Evolutionary conservation across 306 rosid genomes (phyloP), one percentile per base, ranked within the genome.

Genomic region (Lotus japonicus): DNA sequence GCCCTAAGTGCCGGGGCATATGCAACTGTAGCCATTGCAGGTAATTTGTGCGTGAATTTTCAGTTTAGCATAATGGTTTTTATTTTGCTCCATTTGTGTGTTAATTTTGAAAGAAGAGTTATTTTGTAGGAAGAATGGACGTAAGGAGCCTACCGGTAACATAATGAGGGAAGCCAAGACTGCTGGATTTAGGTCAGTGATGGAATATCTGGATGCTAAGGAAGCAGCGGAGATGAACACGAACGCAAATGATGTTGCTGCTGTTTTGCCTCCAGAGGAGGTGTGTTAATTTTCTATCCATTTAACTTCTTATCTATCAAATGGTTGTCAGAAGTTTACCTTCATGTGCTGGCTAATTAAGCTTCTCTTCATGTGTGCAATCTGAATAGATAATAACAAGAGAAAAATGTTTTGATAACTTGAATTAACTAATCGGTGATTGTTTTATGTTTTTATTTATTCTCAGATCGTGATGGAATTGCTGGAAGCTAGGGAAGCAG

Each of bases 11-110:
- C 70, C 72, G 82, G 76, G 87, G 81, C 66, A 44, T 68, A 11
- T 94, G 99, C 83, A 90, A 88, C 58, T 90, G 97, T 51, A 94
- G 97, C 64, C 4, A 17, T 11, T 94, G 99, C 90, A 77, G 57
- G 99, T 82, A 75, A 77, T 86, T 43, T 35, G 16, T 19, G 5
- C 19, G 16, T 19, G 35, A 49, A 43, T 26, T 71, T 66, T 53
- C 23, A 18, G 31, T 16, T 23, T 46, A 41, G n/a, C 36, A 1
- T 13, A 71, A 11, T 17, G 8, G 7, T 42, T 31, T 39, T 14
- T 59, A 3, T n/a, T 71, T 16, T 63, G 18, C 21, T 26, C 17
- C 2, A 11, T 45, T 26, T 19, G 11, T 33, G 42, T 58, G 39
- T 50, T 69, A 38, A 42, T 76, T 76, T 64, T 72, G 55, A 80